A percentile compares a stretch with the other conserved stretches of the same genome.
Conservation (phyloP, 805 yeast species). For the Wickerhamiella sergipiensis region DNA sequence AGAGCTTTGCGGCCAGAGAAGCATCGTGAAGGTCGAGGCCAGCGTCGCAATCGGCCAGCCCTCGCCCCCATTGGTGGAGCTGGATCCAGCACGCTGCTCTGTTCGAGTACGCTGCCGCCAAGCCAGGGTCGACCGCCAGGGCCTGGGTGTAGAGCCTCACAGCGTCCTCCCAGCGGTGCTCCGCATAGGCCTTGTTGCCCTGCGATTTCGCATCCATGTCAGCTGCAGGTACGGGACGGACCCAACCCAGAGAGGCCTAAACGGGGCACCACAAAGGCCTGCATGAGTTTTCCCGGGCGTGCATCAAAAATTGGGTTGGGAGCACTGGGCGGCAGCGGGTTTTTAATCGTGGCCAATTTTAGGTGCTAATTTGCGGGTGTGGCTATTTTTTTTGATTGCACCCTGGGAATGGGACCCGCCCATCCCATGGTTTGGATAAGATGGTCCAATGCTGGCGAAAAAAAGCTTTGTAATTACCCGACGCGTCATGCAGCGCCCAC, state of each 20-base stretch:
- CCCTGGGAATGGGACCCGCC: background rate
- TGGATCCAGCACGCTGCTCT: constrained; percentile 17
- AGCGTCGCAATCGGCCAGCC: constrained; percentile 10
- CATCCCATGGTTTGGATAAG: no score
- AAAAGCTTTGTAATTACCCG: constrained; percentile 2
- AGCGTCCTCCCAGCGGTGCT: constrained; percentile 8
- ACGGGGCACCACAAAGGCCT: background rate
- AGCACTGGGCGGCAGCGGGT: no score
- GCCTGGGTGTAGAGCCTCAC: constrained; percentile 12
- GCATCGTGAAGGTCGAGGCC: constrained; percentile 4
- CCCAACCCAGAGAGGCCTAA: background rate
- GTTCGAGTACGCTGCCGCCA: constrained; percentile 15
- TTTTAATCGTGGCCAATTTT: no score
- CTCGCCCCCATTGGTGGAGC: constrained; percentile 9
- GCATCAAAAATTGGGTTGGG: no score
- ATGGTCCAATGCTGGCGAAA: background rate
- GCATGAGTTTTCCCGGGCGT: background rate
- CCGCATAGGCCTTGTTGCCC: constrained; percentile 12
- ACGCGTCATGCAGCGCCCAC: constrained; percentile 9
- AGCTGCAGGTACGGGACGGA: background rate
- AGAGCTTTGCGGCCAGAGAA: constrained; percentile 5
- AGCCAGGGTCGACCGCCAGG: constrained; percentile 7
- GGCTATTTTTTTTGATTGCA: no score
- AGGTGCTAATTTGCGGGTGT: no score
- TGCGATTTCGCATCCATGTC: constrained; percentile 10